Evolutionary conservation across 805 yeast genomes (phyloP).

Genomic region (Cyberlindnera saturnus): DNA sequence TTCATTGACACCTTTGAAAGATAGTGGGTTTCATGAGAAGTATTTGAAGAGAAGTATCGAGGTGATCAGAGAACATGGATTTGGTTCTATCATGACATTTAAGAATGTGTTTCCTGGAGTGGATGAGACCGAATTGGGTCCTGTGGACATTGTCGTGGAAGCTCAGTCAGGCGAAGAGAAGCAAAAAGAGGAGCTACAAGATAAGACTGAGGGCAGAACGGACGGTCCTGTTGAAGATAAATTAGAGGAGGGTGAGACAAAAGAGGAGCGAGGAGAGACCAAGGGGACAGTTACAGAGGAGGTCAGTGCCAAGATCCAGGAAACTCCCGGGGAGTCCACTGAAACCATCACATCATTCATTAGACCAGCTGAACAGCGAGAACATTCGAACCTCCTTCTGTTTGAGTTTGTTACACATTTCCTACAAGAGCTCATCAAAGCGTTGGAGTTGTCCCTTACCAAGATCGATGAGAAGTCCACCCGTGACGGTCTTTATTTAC

Average conservation of each 20-base stretch:
- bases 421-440: conserved; percentile 26
- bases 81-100: conserved; percentile 63
- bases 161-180: background rate
- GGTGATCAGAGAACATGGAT: conserved; percentile 76
- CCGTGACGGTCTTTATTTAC: conserved; percentile 68
- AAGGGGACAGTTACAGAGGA: background rate
- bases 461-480: conserved; percentile 33
- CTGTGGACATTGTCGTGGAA: conserved; percentile 4
- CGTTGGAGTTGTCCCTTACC: conserved; percentile 25
- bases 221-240: background rate
- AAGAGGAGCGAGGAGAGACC: background rate
- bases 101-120: conserved; percentile 52
- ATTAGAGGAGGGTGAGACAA: background rate
- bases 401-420: conserved; percentile 33
- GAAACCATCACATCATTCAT: conserved; percentile 1
- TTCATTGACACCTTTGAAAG: conserved; percentile 49
- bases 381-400: conserved; percentile 24
- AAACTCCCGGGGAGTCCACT: background rate
- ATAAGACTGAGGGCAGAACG: background rate
- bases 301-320: background rate
- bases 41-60: conserved; percentile 78
- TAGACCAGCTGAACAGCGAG: conserved; percentile 1
- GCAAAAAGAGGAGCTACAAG: conserved; percentile 1
- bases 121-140: conserved; percentile 19
- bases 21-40: conserved; percentile 45